Evolutionary conservation across 176 grass and related monocot genomes (phyloP).

Genomic region (Leersia perrieri): DNA sequence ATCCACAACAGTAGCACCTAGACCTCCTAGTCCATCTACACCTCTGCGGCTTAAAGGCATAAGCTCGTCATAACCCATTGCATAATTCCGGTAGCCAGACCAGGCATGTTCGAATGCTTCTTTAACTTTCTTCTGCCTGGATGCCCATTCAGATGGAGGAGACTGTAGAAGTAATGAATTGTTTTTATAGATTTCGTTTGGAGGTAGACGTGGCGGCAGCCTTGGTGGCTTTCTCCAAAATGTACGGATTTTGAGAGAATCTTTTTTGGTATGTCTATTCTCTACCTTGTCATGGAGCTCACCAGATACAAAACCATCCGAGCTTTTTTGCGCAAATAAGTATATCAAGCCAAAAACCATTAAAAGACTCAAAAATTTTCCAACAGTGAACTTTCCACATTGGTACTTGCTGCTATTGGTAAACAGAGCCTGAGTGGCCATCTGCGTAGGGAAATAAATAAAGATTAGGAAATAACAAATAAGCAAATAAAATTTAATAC

Average conservation of each 20-base stretch:
- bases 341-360: constrained; percentile 69
- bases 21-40: constrained; percentile 82
- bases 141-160: constrained; percentile 46
- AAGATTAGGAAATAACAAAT: constrained; percentile 11
- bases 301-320: constrained; percentile 41
- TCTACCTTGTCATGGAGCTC: constrained; percentile 41
- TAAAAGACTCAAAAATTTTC: constrained; percentile 83
- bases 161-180: constrained; percentile 43
- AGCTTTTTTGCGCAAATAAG: constrained; percentile 58
- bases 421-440: constrained; percentile 46
- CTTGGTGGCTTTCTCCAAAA: constrained; percentile 85
- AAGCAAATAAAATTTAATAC: neutral
- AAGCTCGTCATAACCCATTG: constrained; percentile 94
- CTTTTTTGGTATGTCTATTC: constrained; percentile 34
- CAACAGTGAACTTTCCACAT: constrained; percentile 71
- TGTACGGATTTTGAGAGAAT: constrained; percentile 39
- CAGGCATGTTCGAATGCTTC: constrained; percentile 92
- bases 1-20: constrained; percentile 89
- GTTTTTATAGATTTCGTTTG: constrained; percentile 70
- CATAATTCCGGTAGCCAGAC: constrained; percentile 80
- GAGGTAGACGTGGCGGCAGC: constrained; percentile 71
- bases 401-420: constrained; percentile 45
- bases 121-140: constrained; percentile 88
- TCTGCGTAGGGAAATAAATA: constrained; percentile 41
- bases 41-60: constrained; percentile 89